Evolutionary conservation across 1,284 basidiomycete species (phyloP).

Genomic region (Sporisorium reilianum): DNA sequence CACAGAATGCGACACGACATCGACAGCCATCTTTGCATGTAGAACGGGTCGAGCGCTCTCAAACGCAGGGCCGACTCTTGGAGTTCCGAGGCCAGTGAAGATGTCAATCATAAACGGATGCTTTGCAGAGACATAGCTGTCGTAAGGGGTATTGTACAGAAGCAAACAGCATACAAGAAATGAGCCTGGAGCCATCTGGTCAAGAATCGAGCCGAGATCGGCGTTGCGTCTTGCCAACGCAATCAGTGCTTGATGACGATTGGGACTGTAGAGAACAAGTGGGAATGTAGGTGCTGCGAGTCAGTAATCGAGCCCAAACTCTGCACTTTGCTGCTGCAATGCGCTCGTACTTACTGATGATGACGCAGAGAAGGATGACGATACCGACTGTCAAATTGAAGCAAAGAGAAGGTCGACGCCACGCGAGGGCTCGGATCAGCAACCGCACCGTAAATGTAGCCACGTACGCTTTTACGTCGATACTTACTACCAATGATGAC

Average conservation of each 20-base stretch:
- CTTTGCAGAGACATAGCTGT: conserved; percentile 14
- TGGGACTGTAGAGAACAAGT: conserved; percentile 37
- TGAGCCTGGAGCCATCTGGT: background rate
- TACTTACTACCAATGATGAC: conserved; percentile 46
- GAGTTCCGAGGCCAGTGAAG: background rate
- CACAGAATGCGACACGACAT: no score
- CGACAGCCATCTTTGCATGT: no score
- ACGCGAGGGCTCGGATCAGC: background rate
- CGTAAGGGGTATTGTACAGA: conserved; percentile 40
- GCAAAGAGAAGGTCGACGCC: background rate
- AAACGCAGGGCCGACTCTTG: no score
- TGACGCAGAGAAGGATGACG: conserved; percentile 66
- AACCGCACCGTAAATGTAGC: background rate
- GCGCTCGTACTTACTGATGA: conserved; percentile 61
- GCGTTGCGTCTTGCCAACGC: background rate
- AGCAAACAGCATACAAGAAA: conserved; percentile 25
- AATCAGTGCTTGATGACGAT: conserved; percentile 58
- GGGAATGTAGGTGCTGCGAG: background rate
- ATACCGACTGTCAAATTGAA: conserved; percentile 53
- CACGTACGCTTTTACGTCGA: background rate
- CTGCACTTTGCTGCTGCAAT: background rate
- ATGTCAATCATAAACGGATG: background rate
- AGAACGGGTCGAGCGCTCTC: no score
- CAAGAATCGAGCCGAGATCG: conserved; percentile 5
- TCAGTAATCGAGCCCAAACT: background rate